Conservation (phyloP, 2,329 filamentous ascomycete genomes). For the Alternaria sp. region DNA sequence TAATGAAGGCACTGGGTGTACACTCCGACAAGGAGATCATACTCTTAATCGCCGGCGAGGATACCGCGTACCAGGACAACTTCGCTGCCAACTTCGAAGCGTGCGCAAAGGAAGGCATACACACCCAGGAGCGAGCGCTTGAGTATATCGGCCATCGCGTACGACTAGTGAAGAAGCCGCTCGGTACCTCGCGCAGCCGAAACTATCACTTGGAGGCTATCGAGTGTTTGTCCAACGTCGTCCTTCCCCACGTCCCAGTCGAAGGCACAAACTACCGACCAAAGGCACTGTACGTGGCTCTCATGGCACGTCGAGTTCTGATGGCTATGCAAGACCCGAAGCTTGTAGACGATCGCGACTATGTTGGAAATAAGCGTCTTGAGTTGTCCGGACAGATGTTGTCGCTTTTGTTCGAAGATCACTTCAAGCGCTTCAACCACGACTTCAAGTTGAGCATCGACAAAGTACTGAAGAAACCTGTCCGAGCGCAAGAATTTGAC, state of each 20-base stretch:
- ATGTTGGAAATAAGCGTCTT: constrained; percentile 95
- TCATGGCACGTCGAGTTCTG: constrained; percentile 95
- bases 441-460: constrained; percentile 93
- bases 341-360: constrained; percentile 94
- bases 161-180: constrained; percentile 71
- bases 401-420: constrained; percentile 91
- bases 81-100: constrained; percentile 97
- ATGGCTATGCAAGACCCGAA: constrained; percentile 92
- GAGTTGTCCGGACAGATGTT: constrained; percentile 94
- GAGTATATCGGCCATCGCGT: constrained; percentile 89
- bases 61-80: constrained; percentile 89
- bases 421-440: constrained; percentile 93
- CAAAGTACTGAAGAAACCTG: constrained; percentile 92
- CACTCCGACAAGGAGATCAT: constrained; percentile 95
- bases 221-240: constrained; percentile 88
- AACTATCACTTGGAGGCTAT: constrained; percentile 91
- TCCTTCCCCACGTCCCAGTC: constrained; percentile 94
- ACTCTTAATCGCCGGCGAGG: constrained; percentile 84
- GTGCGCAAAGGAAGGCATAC: constrained; percentile 80
- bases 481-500: constrained; percentile 86
- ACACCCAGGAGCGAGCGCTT: constrained; percentile 92
- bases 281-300: constrained; percentile 95
- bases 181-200: constrained; percentile 62
- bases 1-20: constrained; percentile 91
- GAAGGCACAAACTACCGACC: constrained; percentile 91